A percentile compares a stretch with the other conserved stretches of the same genome.
These are phyloP conservation scores for Toxoplasma gondii DNA, from an alignment of 169 alveolate genomes.

Conservation along the genomic window DNA sequence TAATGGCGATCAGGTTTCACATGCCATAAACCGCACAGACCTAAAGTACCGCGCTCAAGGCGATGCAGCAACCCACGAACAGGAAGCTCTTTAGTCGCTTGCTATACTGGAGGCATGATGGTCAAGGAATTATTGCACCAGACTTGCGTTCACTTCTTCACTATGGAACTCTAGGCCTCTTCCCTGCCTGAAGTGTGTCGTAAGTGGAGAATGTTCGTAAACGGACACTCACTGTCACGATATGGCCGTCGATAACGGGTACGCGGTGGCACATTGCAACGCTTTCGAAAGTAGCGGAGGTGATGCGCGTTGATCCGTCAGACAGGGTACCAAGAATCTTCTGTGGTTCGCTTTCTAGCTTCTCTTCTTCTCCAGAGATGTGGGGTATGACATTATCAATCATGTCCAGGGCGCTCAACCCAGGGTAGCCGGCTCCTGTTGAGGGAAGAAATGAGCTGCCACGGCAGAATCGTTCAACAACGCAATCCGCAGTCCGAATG, in stretches of 20 bases:
- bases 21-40: no score
- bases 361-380: constrained; percentile 63
- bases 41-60: no score
- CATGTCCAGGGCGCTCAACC: constrained; percentile 53
- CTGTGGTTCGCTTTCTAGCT: constrained; percentile 44
- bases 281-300: neutral
- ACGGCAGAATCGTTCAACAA: no score
- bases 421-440: constrained; percentile 67
- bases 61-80: no score
- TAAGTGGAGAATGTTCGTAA: no score
- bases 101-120: no score
- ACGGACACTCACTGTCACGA: constrained; percentile 25
- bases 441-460: neutral
- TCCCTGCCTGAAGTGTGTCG: no score
- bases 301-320: neutral
- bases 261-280: constrained; percentile 57
- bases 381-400: constrained; percentile 52
- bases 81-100: no score
- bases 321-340: constrained; percentile 37
- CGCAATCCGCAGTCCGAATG: neutral
- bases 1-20: no score
- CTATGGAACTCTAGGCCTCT: no score
- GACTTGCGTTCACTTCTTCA: no score
- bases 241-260: constrained; percentile 46
- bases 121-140: no score